Percentiles rank a stretch among this genome's conserved stretches.
Evolutionary conservation across 1,139 yeast species (phyloP).

Genomic region (Pichia sp.): DNA sequence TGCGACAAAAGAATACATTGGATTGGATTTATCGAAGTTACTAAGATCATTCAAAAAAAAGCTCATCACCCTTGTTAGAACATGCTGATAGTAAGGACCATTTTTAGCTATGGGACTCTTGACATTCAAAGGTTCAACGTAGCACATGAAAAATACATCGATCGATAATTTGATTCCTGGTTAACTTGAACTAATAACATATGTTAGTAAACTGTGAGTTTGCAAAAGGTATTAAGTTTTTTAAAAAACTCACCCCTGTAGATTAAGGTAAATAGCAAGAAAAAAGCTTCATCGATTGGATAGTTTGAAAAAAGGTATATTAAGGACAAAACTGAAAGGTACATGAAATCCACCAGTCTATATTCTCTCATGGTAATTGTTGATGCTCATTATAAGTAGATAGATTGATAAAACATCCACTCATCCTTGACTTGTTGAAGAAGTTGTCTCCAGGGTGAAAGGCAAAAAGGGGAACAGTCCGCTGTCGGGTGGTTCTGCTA

Average conservation of each 20-base stretch:
- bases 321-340: slow-evolving; percentile 13
- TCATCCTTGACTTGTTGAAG: too few species aligned
- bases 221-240: neutral
- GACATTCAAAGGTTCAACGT: slow-evolving; percentile 21
- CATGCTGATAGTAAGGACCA: slow-evolving; percentile 22
- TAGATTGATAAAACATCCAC: too few species aligned
- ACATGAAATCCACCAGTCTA: slow-evolving; percentile 16
- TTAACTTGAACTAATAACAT: neutral
- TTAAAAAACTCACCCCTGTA: slow-evolving; percentile 5
- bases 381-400: too few species aligned
- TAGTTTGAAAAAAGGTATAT: slow-evolving; percentile 21
- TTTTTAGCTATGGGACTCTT: slow-evolving; percentile 19
- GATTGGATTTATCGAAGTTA: slow-evolving; percentile 12
- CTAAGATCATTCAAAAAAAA: slow-evolving; percentile 16
- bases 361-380: slow-evolving; percentile 26
- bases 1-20: slow-evolving; percentile 22
- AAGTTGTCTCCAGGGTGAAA: too few species aligned
- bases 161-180: slow-evolving; percentile 13
- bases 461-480: too few species aligned
- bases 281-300: slow-evolving; percentile 11
- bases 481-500: too few species aligned
- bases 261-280: slow-evolving; percentile 3
- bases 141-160: slow-evolving; percentile 20
- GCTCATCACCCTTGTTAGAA: slow-evolving; percentile 15
- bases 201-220: neutral